These are phyloP conservation scores for Kwoniella bestiolae DNA, from an alignment of 768 basidiomycete species.

Conservation along the genomic window DNA sequence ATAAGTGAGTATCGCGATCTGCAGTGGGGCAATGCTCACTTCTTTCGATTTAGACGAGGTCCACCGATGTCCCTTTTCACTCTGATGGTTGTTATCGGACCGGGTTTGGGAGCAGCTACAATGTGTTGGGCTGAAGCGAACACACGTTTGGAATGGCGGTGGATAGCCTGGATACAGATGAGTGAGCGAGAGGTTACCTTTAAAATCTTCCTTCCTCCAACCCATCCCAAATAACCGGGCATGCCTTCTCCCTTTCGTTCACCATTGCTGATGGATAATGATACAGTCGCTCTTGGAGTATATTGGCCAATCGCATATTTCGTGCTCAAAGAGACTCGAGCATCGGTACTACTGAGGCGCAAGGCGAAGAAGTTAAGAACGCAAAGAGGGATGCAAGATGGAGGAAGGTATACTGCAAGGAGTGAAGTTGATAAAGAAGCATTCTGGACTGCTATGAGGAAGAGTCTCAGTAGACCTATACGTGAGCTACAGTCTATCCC, in stretches of 20 bases:
- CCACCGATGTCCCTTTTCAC: constrained; percentile 78
- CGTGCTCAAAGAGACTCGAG: constrained; percentile 73
- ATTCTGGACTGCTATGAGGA: constrained; percentile 63
- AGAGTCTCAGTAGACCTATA: constrained; percentile 73
- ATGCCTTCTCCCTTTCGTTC: too few relatives aligned
- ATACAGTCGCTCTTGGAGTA: constrained; percentile 61
- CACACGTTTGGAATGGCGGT: constrained; percentile 68
- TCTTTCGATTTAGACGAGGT: constrained; percentile 64
- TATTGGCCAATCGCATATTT: constrained; percentile 64
- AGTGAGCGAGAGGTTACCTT: constrained; percentile 50
- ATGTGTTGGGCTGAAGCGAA: constrained; percentile 69
- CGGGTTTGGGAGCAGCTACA: constrained; percentile 67
- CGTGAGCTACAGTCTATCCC: constrained; percentile 61
- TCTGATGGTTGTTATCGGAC: constrained; percentile 65
- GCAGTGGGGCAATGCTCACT: background rate
- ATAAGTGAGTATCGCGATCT: constrained; percentile 10
- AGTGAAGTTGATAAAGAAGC: constrained; percentile 45
- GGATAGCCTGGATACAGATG: constrained; percentile 81
- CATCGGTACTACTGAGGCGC: constrained; percentile 69
- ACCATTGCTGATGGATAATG: too few relatives aligned
- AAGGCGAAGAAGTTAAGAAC: constrained; percentile 69
- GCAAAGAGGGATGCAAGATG: constrained; percentile 64
- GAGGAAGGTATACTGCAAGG: constrained; percentile 45
- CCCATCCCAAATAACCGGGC: too few relatives aligned
- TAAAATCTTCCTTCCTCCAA: too few relatives aligned